These are phyloP conservation scores for Rhizophagus clarus DNA, from an alignment of 192 early-diverging fungal genomes.

Conservation along the genomic window DNA sequence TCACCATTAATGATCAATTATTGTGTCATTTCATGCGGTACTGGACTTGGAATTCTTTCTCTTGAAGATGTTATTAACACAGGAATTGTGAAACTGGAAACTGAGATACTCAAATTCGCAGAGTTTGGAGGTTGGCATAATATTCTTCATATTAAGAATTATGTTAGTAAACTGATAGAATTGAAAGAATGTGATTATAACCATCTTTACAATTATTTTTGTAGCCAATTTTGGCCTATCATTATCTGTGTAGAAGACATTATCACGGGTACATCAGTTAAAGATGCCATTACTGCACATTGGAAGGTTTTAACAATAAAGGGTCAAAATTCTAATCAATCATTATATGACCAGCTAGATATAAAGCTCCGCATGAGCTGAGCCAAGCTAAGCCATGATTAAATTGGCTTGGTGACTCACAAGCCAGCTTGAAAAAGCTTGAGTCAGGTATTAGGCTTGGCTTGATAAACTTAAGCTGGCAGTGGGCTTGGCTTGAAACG, in stretches of 20 bases:
- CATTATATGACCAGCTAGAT: not conserved
- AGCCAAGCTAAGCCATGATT: too few relatives aligned
- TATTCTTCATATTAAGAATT: conserved; percentile 12
- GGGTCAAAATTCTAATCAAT: not conserved
- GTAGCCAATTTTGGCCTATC: not conserved
- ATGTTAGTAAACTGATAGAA: not conserved
- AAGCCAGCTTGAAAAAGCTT: too few relatives aligned
- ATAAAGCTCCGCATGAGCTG: too few relatives aligned
- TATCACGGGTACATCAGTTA: not conserved
- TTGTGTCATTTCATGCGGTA: conserved; percentile 7
- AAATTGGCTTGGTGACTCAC: too few relatives aligned
- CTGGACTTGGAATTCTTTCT: not conserved
- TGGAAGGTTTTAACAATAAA: not conserved
- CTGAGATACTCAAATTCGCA: not conserved
- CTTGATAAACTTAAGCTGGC: too few relatives aligned
- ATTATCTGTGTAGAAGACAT: conserved; percentile 4
- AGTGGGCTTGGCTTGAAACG: too few relatives aligned
- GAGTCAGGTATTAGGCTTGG: too few relatives aligned
- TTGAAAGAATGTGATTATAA: not conserved
- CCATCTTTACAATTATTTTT: not conserved
- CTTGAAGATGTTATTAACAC: not conserved
- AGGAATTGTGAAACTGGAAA: not conserved
- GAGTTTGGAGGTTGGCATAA: conserved; percentile 5
- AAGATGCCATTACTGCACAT: not conserved
- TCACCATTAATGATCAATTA: not conserved